phyloP scores from a whole-genome alignment of 2,329 filamentous ascomycete species.

The Neoscytalidium dimidiatum region DNA sequence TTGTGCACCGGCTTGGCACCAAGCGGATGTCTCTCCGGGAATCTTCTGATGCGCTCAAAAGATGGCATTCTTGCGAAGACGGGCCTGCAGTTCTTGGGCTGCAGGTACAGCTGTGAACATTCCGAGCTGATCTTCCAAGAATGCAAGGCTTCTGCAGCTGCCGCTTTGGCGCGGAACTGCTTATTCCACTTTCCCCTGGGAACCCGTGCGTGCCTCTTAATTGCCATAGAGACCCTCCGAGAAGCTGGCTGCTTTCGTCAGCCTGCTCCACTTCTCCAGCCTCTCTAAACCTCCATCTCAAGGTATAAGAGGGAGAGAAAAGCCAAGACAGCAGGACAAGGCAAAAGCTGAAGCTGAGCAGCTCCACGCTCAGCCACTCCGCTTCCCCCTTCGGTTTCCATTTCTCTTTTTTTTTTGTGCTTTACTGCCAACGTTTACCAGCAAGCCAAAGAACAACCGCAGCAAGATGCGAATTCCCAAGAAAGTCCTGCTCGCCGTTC shows the following conservation, averaged over 20 bases:
- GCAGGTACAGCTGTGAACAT: not conserved
- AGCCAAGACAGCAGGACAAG: not conserved
- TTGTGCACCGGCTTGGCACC: too few species aligned
- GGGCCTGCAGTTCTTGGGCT: not conserved
- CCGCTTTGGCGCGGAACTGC: not conserved
- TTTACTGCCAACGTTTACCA: not conserved
- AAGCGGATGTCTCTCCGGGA: not conserved
- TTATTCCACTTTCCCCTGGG: not conserved
- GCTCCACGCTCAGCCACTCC: not conserved
- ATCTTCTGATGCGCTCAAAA: not conserved
- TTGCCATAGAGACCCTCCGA: not conserved
- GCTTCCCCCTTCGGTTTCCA: not conserved
- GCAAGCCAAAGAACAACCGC: not conserved
- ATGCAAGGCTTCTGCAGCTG: constrained; percentile 7
- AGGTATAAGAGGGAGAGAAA: not conserved
- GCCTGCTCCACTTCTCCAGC: not conserved
- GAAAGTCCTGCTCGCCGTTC: constrained; percentile 14
- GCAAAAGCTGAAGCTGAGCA: constrained; percentile 15
- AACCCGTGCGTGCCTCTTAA: not conserved
- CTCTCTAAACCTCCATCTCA: not conserved
- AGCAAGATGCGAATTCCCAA: constrained; percentile 10
- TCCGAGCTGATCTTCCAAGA: not conserved
- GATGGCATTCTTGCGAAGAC: not conserved
- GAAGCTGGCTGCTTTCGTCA: not conserved
- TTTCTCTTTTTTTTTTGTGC: not conserved